Percentiles rank a stretch among this genome's conserved stretches.
phyloP scores from a whole-genome alignment of 768 basidiomycete genomes.

The Auricularia cornea region DNA sequence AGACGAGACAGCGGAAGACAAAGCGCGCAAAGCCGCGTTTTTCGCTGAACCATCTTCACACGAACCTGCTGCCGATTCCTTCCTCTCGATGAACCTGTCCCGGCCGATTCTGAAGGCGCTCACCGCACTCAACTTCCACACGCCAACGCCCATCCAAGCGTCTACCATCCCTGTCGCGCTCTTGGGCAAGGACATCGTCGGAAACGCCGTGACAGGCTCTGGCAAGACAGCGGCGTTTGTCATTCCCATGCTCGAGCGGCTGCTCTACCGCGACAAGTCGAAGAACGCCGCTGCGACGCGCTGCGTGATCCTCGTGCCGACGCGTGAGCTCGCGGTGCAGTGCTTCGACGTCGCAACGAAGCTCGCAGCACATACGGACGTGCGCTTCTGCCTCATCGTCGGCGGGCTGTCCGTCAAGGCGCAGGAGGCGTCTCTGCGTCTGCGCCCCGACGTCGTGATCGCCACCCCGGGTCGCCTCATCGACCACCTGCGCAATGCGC shows the following conservation, averaged over 20 bases:
- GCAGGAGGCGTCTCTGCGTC: slow-evolving; percentile 78
- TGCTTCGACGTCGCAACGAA: slow-evolving; percentile 88
- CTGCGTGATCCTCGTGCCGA: slow-evolving; percentile 89
- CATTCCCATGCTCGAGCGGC: slow-evolving; percentile 87
- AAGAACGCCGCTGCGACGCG: slow-evolving; percentile 79
- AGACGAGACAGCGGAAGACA: slow-evolving; percentile 51
- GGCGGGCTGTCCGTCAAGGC: slow-evolving; percentile 92
- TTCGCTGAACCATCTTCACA: slow-evolving; percentile 31
- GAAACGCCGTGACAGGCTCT: slow-evolving; percentile 92
- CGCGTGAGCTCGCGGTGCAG: slow-evolving; percentile 92
- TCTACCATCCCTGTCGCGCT: slow-evolving; percentile 91
- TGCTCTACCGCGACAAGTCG: slow-evolving; percentile 85
- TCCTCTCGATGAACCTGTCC: slow-evolving; percentile 90
- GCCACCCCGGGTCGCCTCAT: slow-evolving; percentile 97
- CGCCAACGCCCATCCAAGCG: slow-evolving; percentile 93
- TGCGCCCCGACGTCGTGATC: slow-evolving; percentile 87
- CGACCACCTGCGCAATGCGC: slow-evolving; percentile 94
- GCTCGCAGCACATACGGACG: slow-evolving; percentile 78
- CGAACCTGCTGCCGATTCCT: slow-evolving; percentile 51
- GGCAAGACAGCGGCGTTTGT: slow-evolving; percentile 98
- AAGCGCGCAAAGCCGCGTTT: slow-evolving; percentile 75
- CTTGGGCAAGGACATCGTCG: slow-evolving; percentile 92
- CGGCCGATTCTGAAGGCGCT: slow-evolving; percentile 89
- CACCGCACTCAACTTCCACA: slow-evolving; percentile 68
- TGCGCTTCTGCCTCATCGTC: slow-evolving; percentile 85